A percentile compares a stretch with the other conserved stretches of the same genome.
Conservation (phyloP, 2,329 filamentous ascomycete species). For the Dendryphion nanum region DNA sequence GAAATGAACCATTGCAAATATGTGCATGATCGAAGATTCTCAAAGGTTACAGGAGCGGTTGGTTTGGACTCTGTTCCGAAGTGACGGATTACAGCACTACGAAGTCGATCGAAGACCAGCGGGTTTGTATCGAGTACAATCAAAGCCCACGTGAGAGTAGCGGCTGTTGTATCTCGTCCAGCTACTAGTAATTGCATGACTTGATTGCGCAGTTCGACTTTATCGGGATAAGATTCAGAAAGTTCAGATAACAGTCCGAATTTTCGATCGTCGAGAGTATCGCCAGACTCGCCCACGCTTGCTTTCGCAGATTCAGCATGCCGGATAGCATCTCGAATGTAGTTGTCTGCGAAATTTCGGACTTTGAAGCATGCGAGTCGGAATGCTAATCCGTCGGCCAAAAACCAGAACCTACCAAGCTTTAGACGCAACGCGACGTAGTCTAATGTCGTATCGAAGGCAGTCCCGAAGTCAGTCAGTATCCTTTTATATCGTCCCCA, state of each 20-base stretch:
- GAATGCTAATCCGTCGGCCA: constrained; percentile 2
- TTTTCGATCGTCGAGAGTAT: neutral
- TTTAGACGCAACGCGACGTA: constrained; percentile 4
- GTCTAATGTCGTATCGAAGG: constrained; percentile 3
- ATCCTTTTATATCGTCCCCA: neutral
- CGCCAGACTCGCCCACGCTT: neutral
- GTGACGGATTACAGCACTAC: constrained; percentile 55
- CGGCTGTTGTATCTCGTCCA: constrained; percentile 5
- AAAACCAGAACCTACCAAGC: constrained; percentile 3
- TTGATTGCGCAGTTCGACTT: constrained; percentile 1
- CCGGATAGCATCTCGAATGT: neutral
- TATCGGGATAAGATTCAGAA: constrained; percentile 3
- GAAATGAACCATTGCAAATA: neutral
- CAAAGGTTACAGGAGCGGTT: neutral
- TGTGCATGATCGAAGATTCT: neutral
- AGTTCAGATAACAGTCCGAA: neutral
- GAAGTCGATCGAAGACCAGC: neutral
- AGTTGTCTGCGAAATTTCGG: neutral
- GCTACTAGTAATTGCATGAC: constrained; percentile 3
- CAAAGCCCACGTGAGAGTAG: constrained; percentile 4
- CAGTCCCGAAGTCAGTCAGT: constrained; percentile 2
- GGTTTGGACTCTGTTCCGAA: neutral
- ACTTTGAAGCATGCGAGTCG: constrained; percentile 3
- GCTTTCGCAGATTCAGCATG: neutral
- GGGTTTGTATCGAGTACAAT: constrained; percentile 2